Base-by-base conservation (phyloP, 2,329 filamentous ascomycete genomes). In the Talaromyces sp. region DNA sequence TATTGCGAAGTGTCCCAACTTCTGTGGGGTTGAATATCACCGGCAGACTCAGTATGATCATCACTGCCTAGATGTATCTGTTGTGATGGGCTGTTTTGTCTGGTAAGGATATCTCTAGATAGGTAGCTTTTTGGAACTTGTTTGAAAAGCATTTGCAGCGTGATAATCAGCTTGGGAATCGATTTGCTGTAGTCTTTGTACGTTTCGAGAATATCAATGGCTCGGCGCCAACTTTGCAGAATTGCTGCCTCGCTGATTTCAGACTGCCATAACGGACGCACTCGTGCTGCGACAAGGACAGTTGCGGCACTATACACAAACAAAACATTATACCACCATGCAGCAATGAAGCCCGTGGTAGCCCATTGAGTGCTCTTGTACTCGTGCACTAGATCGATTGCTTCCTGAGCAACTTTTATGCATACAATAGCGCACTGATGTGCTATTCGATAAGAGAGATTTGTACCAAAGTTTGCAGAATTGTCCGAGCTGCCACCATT, bases 261-360 rank as follows among this genome's bases (percentile, higher is more conserved):
- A 27, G 51, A 51, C 29, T 58, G 34, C 22, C 56, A 36, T 3
- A 51, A 58, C 1, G 61, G 19, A 19, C 61, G 45, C 2, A 63
- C 49, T 13, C 61, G 43, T 5, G 61, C 61, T 19, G 61, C 61
- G 56, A 63, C 56, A n/a, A 63, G 61, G 6, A 58, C 61, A 19
- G 61, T 63, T 13, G 61, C 61, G 22, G 61, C 56, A 15, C 49
- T 63, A 58, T 63, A 63, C 61, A 63, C 34, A 29, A 58, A 63
- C 27, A 58, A 19, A 3, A 36, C 36, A 22, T 63, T 63, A 17
- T 58, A 34, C 61, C 61, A 63, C 61, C 61, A 63, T 36, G 61
- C 61, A 17, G 61, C 56, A 7, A 63, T 38, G 45, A 58, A 19
- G 15, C 61, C 45, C 38, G 53, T 63, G 2, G 56, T 51, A 47